Evolutionary conservation across 2,329 filamentous ascomycete species (phyloP).

Genomic region (Eutypella sp.): DNA sequence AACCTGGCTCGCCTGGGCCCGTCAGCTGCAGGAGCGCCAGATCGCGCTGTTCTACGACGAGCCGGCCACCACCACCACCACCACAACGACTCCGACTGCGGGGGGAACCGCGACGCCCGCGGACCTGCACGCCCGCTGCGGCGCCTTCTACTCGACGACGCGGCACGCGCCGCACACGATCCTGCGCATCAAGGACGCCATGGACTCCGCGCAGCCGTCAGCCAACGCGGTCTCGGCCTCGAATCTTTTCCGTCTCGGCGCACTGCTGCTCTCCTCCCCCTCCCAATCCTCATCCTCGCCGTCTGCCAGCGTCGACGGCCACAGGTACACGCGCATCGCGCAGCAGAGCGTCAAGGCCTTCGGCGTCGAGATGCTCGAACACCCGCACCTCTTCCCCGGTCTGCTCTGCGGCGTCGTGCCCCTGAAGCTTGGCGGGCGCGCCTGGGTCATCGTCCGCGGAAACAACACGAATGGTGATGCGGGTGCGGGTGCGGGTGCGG

Average conservation of each 20-base stretch:
- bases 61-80: conserved; percentile 26
- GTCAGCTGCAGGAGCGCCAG: conserved; percentile 72
- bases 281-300: background rate
- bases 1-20: conserved; percentile 72
- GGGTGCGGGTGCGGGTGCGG: background rate
- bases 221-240: conserved; percentile 82
- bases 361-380: conserved; percentile 84
- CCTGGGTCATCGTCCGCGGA: conserved; percentile 20
- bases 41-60: conserved; percentile 73
- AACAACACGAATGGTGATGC: background rate
- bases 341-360: conserved; percentile 77
- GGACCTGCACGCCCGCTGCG: conserved; percentile 30
- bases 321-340: conserved; percentile 59
- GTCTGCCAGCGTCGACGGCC: conserved; percentile 39
- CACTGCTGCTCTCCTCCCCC: conserved; percentile 43
- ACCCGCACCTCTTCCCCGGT: conserved; percentile 85
- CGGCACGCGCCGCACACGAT: conserved; percentile 63
- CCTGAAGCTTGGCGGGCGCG: conserved; percentile 62
- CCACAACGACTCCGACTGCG: conserved; percentile 14
- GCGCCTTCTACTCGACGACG: conserved; percentile 71
- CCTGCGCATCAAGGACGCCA: conserved; percentile 87
- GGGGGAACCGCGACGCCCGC: background rate
- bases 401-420: conserved; percentile 73
- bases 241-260: conserved; percentile 78
- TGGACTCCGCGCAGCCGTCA: conserved; percentile 87